A percentile compares a stretch with the other conserved stretches of the same genome.
These are phyloP conservation scores for Immersiella caudata DNA, from an alignment of 495 filamentous ascomycete species.

Conservation along the genomic window DNA sequence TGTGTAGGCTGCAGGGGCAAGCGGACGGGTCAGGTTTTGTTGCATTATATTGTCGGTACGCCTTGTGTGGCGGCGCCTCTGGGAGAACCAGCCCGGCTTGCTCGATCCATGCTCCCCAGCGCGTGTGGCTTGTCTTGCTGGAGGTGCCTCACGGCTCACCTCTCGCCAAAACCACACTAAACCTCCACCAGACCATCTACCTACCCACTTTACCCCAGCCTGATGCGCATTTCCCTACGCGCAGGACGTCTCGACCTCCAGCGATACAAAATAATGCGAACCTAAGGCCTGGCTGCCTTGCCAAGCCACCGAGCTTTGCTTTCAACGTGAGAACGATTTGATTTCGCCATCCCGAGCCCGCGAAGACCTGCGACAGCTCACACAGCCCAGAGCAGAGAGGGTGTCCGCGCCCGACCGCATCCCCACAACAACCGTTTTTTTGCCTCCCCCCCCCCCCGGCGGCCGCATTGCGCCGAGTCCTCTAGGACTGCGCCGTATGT, in stretches of 20 bases:
- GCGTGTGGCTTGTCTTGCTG: neutral
- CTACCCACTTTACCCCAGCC: neutral
- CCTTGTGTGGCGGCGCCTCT: neutral
- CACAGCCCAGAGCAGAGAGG: neutral
- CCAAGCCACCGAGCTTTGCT: neutral
- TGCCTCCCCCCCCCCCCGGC: neutral
- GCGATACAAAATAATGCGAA: conserved; percentile 12
- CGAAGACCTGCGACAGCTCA: conserved; percentile 15
- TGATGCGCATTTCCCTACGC: neutral
- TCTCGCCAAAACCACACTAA: neutral
- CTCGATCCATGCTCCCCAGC: neutral
- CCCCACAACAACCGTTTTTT: conserved; percentile 8
- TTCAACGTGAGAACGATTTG: conserved; percentile 4
- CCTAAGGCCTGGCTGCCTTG: neutral
- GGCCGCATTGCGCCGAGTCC: conserved; percentile 3
- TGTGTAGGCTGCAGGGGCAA: too few species aligned
- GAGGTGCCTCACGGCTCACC: neutral
- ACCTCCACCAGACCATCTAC: neutral
- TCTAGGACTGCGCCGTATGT: conserved; percentile 3
- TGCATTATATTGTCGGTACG: neutral
- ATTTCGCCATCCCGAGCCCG: neutral
- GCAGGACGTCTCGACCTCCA: neutral
- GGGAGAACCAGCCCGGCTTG: neutral
- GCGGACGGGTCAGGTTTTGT: neutral
- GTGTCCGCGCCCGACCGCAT: conserved; percentile 8